A percentile compares a stretch with the other conserved stretches of the same genome.
These are phyloP conservation scores for Calonectria montana DNA, from an alignment of 2,329 filamentous ascomycete genomes.

Conservation along the genomic window DNA sequence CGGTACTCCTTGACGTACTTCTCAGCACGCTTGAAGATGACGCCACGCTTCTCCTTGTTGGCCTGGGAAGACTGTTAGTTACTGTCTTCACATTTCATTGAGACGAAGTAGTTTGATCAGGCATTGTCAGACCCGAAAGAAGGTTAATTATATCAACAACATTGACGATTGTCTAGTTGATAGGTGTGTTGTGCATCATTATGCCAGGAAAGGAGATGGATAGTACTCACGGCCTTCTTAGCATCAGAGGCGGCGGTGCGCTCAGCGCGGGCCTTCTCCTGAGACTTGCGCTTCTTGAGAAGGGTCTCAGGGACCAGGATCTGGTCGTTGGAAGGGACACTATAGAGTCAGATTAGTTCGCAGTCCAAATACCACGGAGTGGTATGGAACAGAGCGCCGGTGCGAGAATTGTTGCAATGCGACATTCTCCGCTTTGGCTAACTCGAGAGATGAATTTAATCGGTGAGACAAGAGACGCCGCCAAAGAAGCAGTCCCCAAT, in stretches of 20 bases:
- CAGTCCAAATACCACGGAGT: slow-evolving; percentile 69
- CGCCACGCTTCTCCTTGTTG: slow-evolving; percentile 98
- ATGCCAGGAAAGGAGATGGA: slow-evolving; percentile 47
- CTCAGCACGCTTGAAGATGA: slow-evolving; percentile 99
- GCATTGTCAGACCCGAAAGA: slow-evolving; percentile 96
- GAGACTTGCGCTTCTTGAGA: slow-evolving; percentile 99
- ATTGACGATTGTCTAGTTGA: slow-evolving; percentile 98
- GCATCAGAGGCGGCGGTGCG: slow-evolving; percentile 82
- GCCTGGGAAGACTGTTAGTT: slow-evolving; percentile 69
- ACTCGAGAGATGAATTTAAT: slow-evolving; percentile 86
- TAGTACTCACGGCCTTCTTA: slow-evolving; percentile 87
- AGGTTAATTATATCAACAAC: slow-evolving; percentile 96
- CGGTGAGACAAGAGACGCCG: slow-evolving; percentile 67
- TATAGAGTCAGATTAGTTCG: slow-evolving; percentile 79
- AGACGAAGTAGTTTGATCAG: slow-evolving; percentile 44
- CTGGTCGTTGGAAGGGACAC: slow-evolving; percentile 93
- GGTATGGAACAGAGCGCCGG: slow-evolving; percentile 78
- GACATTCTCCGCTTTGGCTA: slow-evolving; percentile 90
- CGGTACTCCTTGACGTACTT: slow-evolving; percentile 99
- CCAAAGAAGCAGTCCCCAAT: not conserved
- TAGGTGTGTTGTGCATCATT: slow-evolving; percentile 90
- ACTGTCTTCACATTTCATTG: slow-evolving; percentile 26
- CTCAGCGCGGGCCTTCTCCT: slow-evolving; percentile 98
- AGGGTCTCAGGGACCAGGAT: slow-evolving; percentile 99
- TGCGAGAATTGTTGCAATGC: slow-evolving; percentile 92